These are phyloP conservation scores for Lactarius tabidus DNA, from an alignment of 768 basidiomycete species.

Conservation along the genomic window DNA sequence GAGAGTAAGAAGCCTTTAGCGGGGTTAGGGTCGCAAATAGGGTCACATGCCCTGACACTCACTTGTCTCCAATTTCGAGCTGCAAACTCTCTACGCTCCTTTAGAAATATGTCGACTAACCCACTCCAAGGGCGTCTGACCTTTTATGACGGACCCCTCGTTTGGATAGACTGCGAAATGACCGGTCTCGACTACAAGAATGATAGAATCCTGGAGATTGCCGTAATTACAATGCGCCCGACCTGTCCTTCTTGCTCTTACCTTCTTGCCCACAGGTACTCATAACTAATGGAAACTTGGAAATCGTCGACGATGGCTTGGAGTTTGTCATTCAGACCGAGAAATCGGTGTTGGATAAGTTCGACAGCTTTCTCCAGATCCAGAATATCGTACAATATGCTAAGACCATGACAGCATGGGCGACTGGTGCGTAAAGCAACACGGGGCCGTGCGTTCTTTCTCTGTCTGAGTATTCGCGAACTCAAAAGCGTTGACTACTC, in stretches of 20 bases:
- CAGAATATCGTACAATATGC: background rate
- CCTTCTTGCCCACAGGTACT: slow-evolving; percentile 53
- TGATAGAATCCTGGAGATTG: slow-evolving; percentile 79
- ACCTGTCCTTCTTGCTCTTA: background rate
- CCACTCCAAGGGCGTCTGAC: slow-evolving; percentile 7
- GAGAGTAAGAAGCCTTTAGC: background rate
- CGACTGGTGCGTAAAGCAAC: slow-evolving; percentile 82
- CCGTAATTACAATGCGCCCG: slow-evolving; percentile 39
- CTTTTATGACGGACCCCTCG: slow-evolving; percentile 59
- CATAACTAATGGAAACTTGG: slow-evolving; percentile 81
- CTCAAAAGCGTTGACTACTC: slow-evolving; percentile 8
- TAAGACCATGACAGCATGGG: slow-evolving; percentile 58
- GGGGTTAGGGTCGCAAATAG: slow-evolving; percentile 15
- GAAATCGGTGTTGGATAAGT: slow-evolving; percentile 67
- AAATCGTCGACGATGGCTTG: slow-evolving; percentile 77
- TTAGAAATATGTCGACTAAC: slow-evolving; percentile 10
- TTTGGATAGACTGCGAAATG: slow-evolving; percentile 90
- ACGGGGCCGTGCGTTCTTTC: slow-evolving; percentile 53
- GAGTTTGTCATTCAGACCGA: slow-evolving; percentile 71
- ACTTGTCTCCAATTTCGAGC: background rate
- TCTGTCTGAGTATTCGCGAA: background rate
- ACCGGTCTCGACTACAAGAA: slow-evolving; percentile 65
- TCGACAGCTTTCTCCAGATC: slow-evolving; percentile 25
- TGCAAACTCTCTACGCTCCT: background rate
- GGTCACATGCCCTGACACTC: slow-evolving; percentile 3